Percentiles rank a stretch among this genome's conserved stretches.
These are phyloP conservation scores for Fusarium sp. DNA, from an alignment of 2,329 filamentous ascomycete species.

Conservation along the genomic window DNA sequence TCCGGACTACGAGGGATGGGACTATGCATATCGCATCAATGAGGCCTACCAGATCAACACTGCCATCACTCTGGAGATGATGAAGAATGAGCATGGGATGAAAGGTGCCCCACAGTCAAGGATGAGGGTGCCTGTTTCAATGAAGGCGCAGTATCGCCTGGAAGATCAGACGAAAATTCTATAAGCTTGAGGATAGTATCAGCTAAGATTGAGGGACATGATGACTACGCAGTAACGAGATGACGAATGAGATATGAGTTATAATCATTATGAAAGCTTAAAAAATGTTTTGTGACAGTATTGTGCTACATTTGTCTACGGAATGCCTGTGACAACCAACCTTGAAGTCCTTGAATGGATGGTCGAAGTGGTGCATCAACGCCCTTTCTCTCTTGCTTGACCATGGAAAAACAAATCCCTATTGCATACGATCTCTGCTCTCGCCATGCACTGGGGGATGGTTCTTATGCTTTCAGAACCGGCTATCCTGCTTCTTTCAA, in stretches of 20 bases:
- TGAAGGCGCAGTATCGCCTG: background rate
- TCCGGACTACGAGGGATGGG: constrained; percentile 43
- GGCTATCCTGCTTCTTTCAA: background rate
- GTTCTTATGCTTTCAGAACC: background rate
- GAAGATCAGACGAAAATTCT: background rate
- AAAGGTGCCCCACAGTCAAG: constrained; percentile 18
- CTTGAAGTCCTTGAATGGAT: accelerated
- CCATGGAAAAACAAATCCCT: background rate
- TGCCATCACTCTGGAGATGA: constrained; percentile 25
- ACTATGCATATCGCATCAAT: constrained; percentile 44
- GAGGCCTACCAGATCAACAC: constrained; percentile 39
- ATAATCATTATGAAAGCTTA: background rate
- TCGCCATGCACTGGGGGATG: background rate
- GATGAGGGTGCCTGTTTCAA: background rate
- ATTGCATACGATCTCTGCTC: background rate
- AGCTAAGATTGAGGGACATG: no score
- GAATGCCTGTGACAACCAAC: accelerated
- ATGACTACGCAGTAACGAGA: background rate
- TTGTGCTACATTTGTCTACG: background rate
- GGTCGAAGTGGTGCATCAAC: background rate
- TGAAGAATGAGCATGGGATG: constrained; percentile 26
- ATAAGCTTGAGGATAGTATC: background rate
- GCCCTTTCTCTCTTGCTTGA: background rate
- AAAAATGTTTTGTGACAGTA: accelerated
- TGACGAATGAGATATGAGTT: background rate